These are phyloP conservation scores for Paramyrothecium sp. DNA, from an alignment of 2,329 filamentous ascomycete genomes.

Conservation along the genomic window DNA sequence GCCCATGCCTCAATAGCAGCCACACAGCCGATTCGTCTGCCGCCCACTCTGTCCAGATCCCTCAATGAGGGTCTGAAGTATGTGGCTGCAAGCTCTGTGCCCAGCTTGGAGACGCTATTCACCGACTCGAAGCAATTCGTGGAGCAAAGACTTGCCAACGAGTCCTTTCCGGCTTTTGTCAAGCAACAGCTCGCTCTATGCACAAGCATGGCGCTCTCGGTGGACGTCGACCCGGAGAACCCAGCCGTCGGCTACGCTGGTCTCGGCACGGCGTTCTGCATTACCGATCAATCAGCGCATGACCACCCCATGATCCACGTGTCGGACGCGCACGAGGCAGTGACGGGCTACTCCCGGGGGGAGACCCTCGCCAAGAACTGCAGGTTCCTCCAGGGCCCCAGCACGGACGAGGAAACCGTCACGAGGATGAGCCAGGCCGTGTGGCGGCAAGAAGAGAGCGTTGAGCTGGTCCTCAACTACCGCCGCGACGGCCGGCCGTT, in stretches of 20 bases:
- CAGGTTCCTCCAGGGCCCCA: slow-evolving; percentile 46
- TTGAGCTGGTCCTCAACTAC: slow-evolving; percentile 52
- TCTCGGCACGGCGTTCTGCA: slow-evolving; percentile 56
- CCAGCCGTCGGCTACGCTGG: slow-evolving; percentile 43
- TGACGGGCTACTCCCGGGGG: slow-evolving; percentile 46
- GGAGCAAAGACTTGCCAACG: slow-evolving; percentile 39
- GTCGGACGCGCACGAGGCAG: slow-evolving; percentile 49
- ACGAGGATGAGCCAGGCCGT: slow-evolving; percentile 40
- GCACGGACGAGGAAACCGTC: slow-evolving; percentile 41
- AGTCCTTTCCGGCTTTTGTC: slow-evolving; percentile 52
- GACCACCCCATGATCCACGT: slow-evolving; percentile 50
- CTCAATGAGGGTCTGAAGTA: slow-evolving; percentile 47
- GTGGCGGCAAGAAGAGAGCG: slow-evolving; percentile 38
- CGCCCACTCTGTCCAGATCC: slow-evolving; percentile 34
- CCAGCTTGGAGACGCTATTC: slow-evolving; percentile 44
- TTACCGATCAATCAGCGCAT: slow-evolving; percentile 48
- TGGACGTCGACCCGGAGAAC: slow-evolving; percentile 25
- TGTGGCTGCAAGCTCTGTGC: slow-evolving; percentile 40
- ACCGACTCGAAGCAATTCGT: slow-evolving; percentile 40
- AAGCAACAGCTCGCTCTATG: slow-evolving; percentile 48
- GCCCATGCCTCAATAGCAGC: slow-evolving; percentile 43
- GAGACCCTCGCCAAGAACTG: slow-evolving; percentile 50
- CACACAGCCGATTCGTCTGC: slow-evolving; percentile 39
- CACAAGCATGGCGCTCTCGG: slow-evolving; percentile 42
- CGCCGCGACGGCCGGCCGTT: slow-evolving; percentile 50